A percentile compares a stretch with the other conserved stretches of the same genome.
These are phyloP conservation scores for Colletotrichum coccodes DNA, from an alignment of 2,329 filamentous ascomycete species.

Conservation along the genomic window DNA sequence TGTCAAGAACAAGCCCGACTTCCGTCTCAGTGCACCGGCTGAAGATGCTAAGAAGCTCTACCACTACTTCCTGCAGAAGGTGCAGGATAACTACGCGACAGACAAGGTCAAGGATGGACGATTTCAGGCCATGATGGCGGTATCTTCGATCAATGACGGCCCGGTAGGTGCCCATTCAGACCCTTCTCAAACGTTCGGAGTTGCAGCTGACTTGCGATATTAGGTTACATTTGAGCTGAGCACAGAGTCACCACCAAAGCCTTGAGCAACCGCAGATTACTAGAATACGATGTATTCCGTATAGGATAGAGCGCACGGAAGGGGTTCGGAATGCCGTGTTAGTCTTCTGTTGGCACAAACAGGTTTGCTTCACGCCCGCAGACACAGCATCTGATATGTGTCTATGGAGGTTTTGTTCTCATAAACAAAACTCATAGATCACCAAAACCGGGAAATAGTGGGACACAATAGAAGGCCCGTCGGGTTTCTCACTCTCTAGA, in stretches of 20 bases:
- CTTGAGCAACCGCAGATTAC: background rate
- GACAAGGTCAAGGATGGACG: conserved; percentile 93
- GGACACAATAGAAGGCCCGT: too few relatives aligned
- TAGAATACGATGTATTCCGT: background rate
- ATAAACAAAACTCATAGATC: background rate
- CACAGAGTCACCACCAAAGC: background rate
- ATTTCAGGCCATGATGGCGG: conserved; percentile 99
- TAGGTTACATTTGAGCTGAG: conserved; percentile 35
- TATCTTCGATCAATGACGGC: conserved; percentile 88
- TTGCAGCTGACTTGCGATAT: background rate
- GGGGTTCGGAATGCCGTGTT: background rate
- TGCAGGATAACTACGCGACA: conserved; percentile 75
- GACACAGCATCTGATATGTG: background rate
- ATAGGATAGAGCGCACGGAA: background rate
- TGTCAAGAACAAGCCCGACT: conserved; percentile 97
- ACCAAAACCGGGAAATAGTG: background rate
- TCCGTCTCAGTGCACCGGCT: conserved; percentile 85
- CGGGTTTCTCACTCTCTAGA: too few relatives aligned
- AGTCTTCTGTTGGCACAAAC: too few relatives aligned
- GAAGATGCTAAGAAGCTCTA: conserved; percentile 86
- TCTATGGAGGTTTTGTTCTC: too few relatives aligned
- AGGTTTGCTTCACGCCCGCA: background rate
- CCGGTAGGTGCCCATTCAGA: conserved; percentile 55
- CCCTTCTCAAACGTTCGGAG: too few relatives aligned
- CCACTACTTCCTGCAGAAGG: conserved; percentile 81